Evolutionary conservation across 495 filamentous ascomycete genomes (phyloP).

Genomic region (Pyrenopolyporus hunteri): DNA sequence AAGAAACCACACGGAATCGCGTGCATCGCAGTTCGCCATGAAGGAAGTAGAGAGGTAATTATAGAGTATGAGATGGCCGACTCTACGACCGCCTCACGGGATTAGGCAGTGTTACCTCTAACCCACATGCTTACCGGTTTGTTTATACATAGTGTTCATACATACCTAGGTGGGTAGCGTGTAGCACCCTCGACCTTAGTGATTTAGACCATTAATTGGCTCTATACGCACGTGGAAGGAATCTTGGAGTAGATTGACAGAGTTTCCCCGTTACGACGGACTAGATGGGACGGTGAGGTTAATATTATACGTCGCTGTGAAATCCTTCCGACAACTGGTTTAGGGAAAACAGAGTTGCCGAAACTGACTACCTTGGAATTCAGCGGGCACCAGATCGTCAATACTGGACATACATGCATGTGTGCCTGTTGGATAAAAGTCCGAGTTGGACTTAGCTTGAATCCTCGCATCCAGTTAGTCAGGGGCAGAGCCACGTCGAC

Average conservation of each 20-base stretch:
- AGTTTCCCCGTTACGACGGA: not conserved
- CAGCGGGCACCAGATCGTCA: not conserved
- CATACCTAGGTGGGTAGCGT: not conserved
- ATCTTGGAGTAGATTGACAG: not conserved
- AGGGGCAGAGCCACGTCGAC: not conserved
- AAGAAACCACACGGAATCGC: not conserved
- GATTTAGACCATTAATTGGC: not conserved
- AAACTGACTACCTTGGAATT: not conserved
- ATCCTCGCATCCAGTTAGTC: not conserved
- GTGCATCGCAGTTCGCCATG: not conserved
- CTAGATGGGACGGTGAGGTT: not conserved
- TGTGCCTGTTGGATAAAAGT: not conserved
- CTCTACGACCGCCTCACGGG: not conserved
- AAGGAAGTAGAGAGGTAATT: not conserved
- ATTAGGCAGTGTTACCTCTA: not conserved
- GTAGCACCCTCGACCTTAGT: too few relatives aligned
- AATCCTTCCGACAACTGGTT: not conserved
- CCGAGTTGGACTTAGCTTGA: not conserved
- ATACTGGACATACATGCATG: not conserved
- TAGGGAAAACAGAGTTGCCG: not conserved
- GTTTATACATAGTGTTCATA: not conserved
- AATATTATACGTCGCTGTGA: not conserved
- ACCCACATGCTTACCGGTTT: not conserved
- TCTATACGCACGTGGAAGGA: not conserved
- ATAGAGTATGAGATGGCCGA: too few relatives aligned